Base-by-base conservation (phyloP, 1,284 basidiomycete genomes). In the Puccinia horiana region DNA sequence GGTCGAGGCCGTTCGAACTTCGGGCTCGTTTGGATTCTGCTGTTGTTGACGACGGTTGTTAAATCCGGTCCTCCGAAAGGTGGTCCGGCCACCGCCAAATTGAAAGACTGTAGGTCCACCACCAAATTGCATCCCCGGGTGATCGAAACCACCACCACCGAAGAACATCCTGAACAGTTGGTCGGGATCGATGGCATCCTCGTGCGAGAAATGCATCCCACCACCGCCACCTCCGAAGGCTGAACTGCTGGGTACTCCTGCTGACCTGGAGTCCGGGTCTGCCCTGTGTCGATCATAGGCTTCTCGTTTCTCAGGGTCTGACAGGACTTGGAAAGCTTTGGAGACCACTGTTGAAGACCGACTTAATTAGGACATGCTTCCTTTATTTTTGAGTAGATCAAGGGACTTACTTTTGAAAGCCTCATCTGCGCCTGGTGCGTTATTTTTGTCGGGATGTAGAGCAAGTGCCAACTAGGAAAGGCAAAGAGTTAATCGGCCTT, bases 81-180 rank as follows among this genome's bases (percentile, higher is more conserved):
- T 85, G 91, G 91, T 88, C 76, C 91, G 90, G 2, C 91, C 90
- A 40, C 90, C 90, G 26, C 90, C 89, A 83, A 88, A 89, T 47
- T 87, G 86, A 6, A 87, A 83, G n/a, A 85, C 87, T 74, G 88
- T 88, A 88, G 83, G 89, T 88, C 54, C 87, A 87, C 76, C 74
- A 86, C 87, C 70, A 76, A 14, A 89, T n/a, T 81, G 79, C 37
- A 81, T 72, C 58, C 87, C 88, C 1, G 89, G 89, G 9, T 89
- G 89, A 26, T 88, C 87, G 52, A 83, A 83, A 42, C 85, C 85
- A 47, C 88, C 88, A 18, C 90, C 92, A 26, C 92, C 92, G 87
- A 99, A 99, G 91, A 99, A 98, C 93, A 97, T 96, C 86, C 98
- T 96, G 90, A 99, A 99, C 78, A 99, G 86, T 84, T 99, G 96